A percentile compares a stretch with the other conserved stretches of the same genome.
Evolutionary conservation across 2,329 filamentous ascomycete species (phyloP).

Genomic region (Aureobasidium pullulans): DNA sequence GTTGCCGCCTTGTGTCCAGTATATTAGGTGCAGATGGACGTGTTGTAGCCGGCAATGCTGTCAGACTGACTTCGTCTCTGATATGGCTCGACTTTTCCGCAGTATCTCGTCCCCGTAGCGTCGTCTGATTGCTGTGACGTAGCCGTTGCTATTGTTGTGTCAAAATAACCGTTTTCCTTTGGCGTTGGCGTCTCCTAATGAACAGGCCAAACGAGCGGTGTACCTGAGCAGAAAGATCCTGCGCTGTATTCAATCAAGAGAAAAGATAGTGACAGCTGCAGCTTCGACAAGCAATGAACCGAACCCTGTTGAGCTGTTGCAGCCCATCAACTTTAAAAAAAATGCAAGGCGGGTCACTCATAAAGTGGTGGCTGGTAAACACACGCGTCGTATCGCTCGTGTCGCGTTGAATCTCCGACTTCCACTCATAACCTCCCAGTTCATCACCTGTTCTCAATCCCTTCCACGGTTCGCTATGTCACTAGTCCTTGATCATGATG

Average conservation of each 20-base stretch:
- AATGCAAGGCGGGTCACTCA: background rate
- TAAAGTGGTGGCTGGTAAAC: conserved; percentile 10
- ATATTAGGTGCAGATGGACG: background rate
- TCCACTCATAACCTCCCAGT: background rate
- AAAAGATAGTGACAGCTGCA: background rate
- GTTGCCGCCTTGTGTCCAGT: background rate
- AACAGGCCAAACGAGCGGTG: conserved; percentile 7
- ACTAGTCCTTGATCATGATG: background rate
- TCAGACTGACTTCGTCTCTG: background rate
- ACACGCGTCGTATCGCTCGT: background rate
- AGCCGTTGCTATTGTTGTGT: conserved; percentile 13
- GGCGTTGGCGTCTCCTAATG: conserved; percentile 11
- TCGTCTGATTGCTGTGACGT: conserved; percentile 1
- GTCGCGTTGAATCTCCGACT: background rate
- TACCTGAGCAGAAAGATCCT: background rate
- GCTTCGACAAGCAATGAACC: background rate
- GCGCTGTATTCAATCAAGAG: background rate
- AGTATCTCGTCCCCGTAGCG: background rate
- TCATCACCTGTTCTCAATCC: background rate
- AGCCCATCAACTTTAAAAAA: conserved; percentile 1
- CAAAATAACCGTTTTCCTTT: conserved; percentile 5
- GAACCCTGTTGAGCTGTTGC: background rate
- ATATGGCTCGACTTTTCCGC: background rate
- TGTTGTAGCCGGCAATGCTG: background rate
- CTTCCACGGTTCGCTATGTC: background rate